These are phyloP conservation scores for Jamesozyma jinghongensis DNA, from an alignment of 805 yeast species.

Conservation along the genomic window DNA sequence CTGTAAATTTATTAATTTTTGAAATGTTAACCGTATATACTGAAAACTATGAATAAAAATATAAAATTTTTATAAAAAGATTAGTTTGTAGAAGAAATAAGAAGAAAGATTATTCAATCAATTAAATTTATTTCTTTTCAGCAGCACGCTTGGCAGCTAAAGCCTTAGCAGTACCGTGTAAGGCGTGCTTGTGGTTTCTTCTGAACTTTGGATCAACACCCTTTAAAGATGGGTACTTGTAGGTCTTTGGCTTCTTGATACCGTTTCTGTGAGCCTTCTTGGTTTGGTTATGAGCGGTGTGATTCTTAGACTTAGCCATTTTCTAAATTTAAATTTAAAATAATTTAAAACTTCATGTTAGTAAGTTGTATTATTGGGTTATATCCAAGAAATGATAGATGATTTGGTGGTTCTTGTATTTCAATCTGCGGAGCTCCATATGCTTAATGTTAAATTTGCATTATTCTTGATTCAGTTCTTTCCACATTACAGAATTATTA, in stretches of 20 bases:
- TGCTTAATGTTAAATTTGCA: too few relatives aligned
- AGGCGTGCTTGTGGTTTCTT: conserved; percentile 98
- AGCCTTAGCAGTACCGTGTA: conserved; percentile 94
- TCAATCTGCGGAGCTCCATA: too few relatives aligned
- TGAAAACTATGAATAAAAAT: conserved; percentile 3
- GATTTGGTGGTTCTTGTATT: too few relatives aligned
- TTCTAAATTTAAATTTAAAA: conserved; percentile 16
- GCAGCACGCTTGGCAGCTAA: conserved; percentile 72
- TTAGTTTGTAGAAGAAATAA: background rate
- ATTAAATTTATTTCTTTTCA: conserved; percentile 4
- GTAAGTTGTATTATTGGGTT: background rate
- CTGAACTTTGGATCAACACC: conserved; percentile 99
- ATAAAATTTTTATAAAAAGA: background rate
- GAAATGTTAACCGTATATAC: conserved; percentile 4
- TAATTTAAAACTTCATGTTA: background rate
- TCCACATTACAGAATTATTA: too few relatives aligned
- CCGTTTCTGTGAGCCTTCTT: conserved; percentile 99
- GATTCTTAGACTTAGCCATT: conserved; percentile 99
- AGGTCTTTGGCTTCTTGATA: conserved; percentile 97
- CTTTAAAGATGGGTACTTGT: conserved; percentile 96
- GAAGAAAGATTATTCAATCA: background rate
- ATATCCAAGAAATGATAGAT: too few relatives aligned
- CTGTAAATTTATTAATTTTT: background rate
- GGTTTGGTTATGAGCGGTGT: conserved; percentile 99
- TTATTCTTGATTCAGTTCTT: too few relatives aligned